Conservation (phyloP, 2,329 filamentous ascomycete genomes). For the Colletotrichum limetticola region DNA sequence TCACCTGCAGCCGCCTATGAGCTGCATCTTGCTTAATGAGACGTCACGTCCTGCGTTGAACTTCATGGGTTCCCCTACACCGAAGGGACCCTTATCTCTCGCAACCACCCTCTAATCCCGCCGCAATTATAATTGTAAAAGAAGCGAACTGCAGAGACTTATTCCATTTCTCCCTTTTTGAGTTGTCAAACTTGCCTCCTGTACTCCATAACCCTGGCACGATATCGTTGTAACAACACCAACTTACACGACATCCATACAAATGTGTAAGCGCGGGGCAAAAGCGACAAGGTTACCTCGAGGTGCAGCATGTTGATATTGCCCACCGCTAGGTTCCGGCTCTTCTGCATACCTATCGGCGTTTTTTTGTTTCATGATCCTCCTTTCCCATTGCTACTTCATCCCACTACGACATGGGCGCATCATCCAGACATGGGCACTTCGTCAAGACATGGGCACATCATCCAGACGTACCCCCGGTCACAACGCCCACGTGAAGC, state of each 20-base stretch:
- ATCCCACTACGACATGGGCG: neutral
- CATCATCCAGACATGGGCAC: conserved; percentile 3
- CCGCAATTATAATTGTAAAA: neutral
- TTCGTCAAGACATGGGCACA: too few relatives aligned
- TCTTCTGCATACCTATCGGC: neutral
- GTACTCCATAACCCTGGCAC: conserved; percentile 10
- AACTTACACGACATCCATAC: neutral
- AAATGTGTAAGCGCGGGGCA: conserved; percentile 14
- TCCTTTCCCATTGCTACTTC: conserved; percentile 1
- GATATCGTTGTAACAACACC: neutral
- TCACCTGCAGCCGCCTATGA: conserved; percentile 48
- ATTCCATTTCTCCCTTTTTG: neutral
- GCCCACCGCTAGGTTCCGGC: neutral
- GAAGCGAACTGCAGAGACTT: neutral
- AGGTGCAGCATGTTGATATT: neutral
- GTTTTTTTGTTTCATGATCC: conserved; percentile 9
- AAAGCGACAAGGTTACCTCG: neutral
- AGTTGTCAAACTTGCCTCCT: neutral
- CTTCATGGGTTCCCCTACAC: neutral
- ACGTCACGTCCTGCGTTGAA: conserved; percentile 40
- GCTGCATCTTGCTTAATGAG: conserved; percentile 46
- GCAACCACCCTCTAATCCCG: neutral
- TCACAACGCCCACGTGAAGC: neutral
- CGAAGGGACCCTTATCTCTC: conserved; percentile 25
- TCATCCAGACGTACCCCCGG: neutral